Conservation (phyloP, 2,329 filamentous ascomycete genomes). For the Amylocarpus encephaloides region DNA sequence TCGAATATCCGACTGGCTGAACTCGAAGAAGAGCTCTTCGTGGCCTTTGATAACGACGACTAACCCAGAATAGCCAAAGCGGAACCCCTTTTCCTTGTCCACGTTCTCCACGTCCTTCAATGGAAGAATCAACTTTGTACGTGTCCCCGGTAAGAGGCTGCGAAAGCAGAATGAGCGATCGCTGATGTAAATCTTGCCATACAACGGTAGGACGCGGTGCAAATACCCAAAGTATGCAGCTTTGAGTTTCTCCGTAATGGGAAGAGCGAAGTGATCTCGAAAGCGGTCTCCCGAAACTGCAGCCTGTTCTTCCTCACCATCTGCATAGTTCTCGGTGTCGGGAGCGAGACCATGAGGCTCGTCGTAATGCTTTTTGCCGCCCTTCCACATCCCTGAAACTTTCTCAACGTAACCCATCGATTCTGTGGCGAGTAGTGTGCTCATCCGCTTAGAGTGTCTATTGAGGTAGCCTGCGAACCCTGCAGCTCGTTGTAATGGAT, state of each 20-base stretch:
- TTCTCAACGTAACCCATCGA: slow-evolving; percentile 97
- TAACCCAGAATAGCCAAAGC: slow-evolving; percentile 83
- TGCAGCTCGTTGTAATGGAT: slow-evolving; percentile 76
- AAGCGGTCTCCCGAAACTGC: slow-evolving; percentile 73
- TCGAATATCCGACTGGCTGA: slow-evolving; percentile 66
- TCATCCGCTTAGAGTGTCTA: slow-evolving; percentile 73
- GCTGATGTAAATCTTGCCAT: slow-evolving; percentile 95
- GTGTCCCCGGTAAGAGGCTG: slow-evolving; percentile 79
- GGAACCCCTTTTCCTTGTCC: slow-evolving; percentile 90
- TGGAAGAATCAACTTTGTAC: slow-evolving; percentile 87
- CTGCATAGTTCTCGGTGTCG: slow-evolving; percentile 48
- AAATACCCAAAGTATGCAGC: slow-evolving; percentile 91
- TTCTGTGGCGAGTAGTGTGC: slow-evolving; percentile 74
- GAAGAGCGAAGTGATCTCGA: slow-evolving; percentile 83
- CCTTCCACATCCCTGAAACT: slow-evolving; percentile 95
- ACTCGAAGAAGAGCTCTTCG: slow-evolving; percentile 96
- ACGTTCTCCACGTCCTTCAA: slow-evolving; percentile 89
- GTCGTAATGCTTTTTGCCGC: slow-evolving; percentile 82
- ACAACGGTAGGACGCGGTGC: slow-evolving; percentile 82
- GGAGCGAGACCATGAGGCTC: slow-evolving; percentile 47
- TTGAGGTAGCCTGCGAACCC: slow-evolving; percentile 78
- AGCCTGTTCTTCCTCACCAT: slow-evolving; percentile 57
- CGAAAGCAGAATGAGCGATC: slow-evolving; percentile 86
- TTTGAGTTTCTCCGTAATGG: slow-evolving; percentile 72
- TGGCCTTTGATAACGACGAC: slow-evolving; percentile 91